Evolutionary conservation across 2,329 filamentous ascomycete species (phyloP).

Genomic region (Arachnomyces sp.): DNA sequence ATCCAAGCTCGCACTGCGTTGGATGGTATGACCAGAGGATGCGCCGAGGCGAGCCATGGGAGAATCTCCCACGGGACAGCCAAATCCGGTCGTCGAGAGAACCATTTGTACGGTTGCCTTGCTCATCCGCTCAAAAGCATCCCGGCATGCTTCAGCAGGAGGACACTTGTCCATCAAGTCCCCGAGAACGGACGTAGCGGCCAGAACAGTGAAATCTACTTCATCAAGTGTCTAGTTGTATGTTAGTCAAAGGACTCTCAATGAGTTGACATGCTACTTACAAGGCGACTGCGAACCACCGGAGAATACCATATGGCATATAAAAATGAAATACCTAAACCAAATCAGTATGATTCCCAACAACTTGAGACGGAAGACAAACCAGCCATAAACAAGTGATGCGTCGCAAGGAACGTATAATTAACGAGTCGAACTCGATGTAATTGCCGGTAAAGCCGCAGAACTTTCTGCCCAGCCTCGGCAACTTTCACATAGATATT

Average conservation of each 20-base stretch:
- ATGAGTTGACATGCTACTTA: slow-evolving; percentile 41
- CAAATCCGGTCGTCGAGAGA: slow-evolving; percentile 77
- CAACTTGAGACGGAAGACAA: neutral
- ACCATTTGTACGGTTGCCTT: slow-evolving; percentile 96
- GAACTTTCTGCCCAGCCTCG: slow-evolving; percentile 85
- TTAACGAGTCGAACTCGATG: slow-evolving; percentile 85
- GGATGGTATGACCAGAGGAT: neutral
- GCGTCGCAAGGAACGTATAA: slow-evolving; percentile 90
- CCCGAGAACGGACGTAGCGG: slow-evolving; percentile 83
- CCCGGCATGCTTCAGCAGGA: slow-evolving; percentile 85
- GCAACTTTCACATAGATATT: slow-evolving; percentile 90
- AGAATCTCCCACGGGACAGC: slow-evolving; percentile 35
- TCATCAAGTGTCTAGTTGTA: slow-evolving; percentile 67
- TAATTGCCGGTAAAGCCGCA: slow-evolving; percentile 82
- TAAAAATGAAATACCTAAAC: slow-evolving; percentile 70
- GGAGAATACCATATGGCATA: slow-evolving; percentile 97
- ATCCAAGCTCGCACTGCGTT: slow-evolving; percentile 1
- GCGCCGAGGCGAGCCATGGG: neutral
- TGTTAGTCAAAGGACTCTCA: neutral
- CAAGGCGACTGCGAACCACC: slow-evolving; percentile 74
- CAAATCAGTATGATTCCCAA: neutral
- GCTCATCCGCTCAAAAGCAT: slow-evolving; percentile 90
- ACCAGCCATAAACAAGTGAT: slow-evolving; percentile 95
- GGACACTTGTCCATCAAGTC: slow-evolving; percentile 93
- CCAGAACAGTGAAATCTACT: slow-evolving; percentile 92